Conservation (phyloP, 257 asterid genomes). For the Solanum infundibuliforme region DNA sequence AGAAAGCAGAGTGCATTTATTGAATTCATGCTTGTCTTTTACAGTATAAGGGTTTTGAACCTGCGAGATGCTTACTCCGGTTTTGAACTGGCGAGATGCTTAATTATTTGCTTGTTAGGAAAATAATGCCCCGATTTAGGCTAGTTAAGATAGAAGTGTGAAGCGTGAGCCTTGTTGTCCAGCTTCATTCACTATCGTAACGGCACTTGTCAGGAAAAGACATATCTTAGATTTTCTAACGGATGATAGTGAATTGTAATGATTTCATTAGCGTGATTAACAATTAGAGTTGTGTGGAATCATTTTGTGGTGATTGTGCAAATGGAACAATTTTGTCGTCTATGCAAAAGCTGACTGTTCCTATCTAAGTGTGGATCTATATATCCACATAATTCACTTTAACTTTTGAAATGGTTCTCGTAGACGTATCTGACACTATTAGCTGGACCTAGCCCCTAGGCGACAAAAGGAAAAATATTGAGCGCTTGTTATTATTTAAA, state of each 20-base stretch:
- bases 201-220: neutral
- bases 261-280: neutral
- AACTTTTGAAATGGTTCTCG: neutral
- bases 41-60: neutral
- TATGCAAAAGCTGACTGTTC: neutral
- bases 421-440: neutral
- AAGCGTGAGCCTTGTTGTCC: neutral
- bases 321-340: neutral
- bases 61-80: neutral
- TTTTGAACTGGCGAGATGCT: neutral
- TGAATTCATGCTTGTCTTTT: slow-evolving; percentile 13
- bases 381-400: neutral
- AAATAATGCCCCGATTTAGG: neutral
- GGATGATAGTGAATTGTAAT: neutral
- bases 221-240: neutral
- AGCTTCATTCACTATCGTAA: neutral
- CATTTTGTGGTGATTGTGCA: neutral
- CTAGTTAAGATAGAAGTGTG: neutral
- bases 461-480: neutral
- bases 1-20: slow-evolving; percentile 26
- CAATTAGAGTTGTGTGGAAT: neutral
- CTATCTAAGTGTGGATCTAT: neutral
- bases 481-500: neutral
- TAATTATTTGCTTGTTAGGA: neutral
- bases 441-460: neutral